Conservation (phyloP, 2,329 filamentous ascomycete genomes). For the Malbranchea zuffiana region DNA sequence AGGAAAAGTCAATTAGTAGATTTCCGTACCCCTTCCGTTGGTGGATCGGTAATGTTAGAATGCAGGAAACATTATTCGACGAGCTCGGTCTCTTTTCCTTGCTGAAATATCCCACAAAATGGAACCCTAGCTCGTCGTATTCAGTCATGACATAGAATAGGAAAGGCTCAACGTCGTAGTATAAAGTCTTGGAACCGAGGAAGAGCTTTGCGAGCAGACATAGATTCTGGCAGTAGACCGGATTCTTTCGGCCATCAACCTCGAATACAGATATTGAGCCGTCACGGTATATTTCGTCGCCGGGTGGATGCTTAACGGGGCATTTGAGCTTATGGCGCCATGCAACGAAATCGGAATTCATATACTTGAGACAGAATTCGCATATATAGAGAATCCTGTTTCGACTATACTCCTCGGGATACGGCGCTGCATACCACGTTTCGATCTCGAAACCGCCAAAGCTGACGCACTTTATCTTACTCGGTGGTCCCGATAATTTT, state of each 20-base stretch:
- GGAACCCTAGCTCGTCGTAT: conserved; percentile 77
- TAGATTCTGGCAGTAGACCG: conserved; percentile 92
- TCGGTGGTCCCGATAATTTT: conserved; percentile 74
- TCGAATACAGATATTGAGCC: conserved; percentile 92
- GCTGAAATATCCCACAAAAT: conserved; percentile 98
- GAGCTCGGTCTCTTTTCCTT: conserved; percentile 94
- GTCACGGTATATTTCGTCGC: conserved; percentile 95
- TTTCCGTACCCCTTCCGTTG: conserved; percentile 96
- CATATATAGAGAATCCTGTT: conserved; percentile 97
- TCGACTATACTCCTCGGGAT: conserved; percentile 94
- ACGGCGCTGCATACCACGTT: conserved; percentile 97
- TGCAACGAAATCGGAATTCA: conserved; percentile 97
- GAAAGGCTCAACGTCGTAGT: conserved; percentile 99
- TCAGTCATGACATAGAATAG: conserved; percentile 97
- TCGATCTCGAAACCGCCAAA: conserved; percentile 98
- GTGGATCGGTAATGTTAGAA: conserved; percentile 88
- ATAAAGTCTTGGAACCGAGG: conserved; percentile 93
- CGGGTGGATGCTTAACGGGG: conserved; percentile 88
- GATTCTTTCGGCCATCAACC: conserved; percentile 85
- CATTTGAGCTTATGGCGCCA: conserved; percentile 98
- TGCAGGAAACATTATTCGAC: conserved; percentile 95
- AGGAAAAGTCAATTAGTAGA: conserved; percentile 95
- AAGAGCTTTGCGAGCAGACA: conserved; percentile 94
- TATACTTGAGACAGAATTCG: conserved; percentile 98
- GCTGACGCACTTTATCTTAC: conserved; percentile 97